Evolutionary conservation across 106 monocot species (phyloP), one percentile per base, ranked within the genome.

Genomic region (Acanthochlamys bracteata): DNA sequence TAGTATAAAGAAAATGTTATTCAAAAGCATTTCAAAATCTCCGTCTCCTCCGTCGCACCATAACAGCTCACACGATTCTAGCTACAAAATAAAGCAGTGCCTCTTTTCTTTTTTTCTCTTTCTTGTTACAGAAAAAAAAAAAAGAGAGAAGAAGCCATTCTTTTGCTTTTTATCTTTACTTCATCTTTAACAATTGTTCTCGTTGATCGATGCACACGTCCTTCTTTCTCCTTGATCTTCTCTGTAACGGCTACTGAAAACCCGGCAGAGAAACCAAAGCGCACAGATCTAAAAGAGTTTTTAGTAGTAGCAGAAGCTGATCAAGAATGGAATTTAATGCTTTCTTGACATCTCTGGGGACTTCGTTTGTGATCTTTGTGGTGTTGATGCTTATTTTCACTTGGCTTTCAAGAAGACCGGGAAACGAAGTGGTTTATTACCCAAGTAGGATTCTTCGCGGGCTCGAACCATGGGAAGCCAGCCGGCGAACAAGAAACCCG

Each of bases 401-500:
- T 0, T 91, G 88, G 95, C 84, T 96, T 4, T 83, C 84, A 53
- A 67, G 84, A 61, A 74, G 73, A 52, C 78, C 75, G 0, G 80
- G 84, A 8, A 96, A 96, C 58, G 84, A 75, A 60, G 83, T 91
- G 60, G 73, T 96, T 39, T 96, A 96, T 80, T 91, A 87, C 74
- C 87, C 95, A 11, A 81, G 52, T 53, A 53, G 69, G 55, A 55
- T 96, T 15, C 33, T 71, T 24, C 79, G 78, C 25, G 88, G 88
- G 39, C 11, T 73, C 47, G 78, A 88, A 14, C 80, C 83, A 40
- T 68, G 40, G 42, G 79, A 78, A 39, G 78, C 74, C 13, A 41
- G 74, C 55, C 40, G 61, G 62, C 45, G 57, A 66, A 76, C 74
- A 64, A 61, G 72, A 41, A 90, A 76, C 74, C 95, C 90, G 13